Base-by-base conservation (phyloP, 73 alveolate species). In the Blepharisma japonicum region DNA sequence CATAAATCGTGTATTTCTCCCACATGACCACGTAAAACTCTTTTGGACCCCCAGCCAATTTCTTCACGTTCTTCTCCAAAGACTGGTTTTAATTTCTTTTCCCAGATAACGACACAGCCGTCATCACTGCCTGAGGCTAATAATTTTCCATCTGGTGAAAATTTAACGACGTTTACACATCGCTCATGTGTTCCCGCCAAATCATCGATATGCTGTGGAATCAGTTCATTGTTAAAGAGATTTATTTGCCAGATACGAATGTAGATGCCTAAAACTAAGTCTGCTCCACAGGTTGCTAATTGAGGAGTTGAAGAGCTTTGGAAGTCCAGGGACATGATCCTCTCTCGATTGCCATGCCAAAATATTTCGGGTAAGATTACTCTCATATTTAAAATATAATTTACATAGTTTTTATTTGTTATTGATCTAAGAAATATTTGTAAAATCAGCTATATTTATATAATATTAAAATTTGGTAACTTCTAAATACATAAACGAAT, bases 131-230 rank as follows among this genome's bases (percentile, higher is more conserved):
- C 74, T 18, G 74, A 61, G 5, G 74, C 74, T 14, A 61, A 14
- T n/a, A 20, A 61, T 14, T 14, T 18, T 14, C 74, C 47, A 9
- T 39, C 18, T 1, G 74, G 74, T 0, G 74, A 61, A 25, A 18
- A 61, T 25, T 39, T 61, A 18, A 61, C 74, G 18, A 61, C 46
- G 74, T 61, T 61, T 61, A 61, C 74, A 14, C 50, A 14, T 25
- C 74, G 39, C 46, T 61, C 74, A 25, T 61, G 74, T 8, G 74
- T 61, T 25, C 74, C 74, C 74, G 74, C 74, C 74, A 61, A 39
- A 39, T 61, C 74, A 14, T 61, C 74, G 4, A 61, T n/a, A 25
- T 61, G 74, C 74, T 20, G 18, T 32, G 42, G 42, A 61, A 61
- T 25, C 23, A n/a, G 39, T 25, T 14, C 14, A 9, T 61, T 39